Base-by-base conservation (phyloP, 306 rosid species). In the Trichosanthes cucumerina region DNA sequence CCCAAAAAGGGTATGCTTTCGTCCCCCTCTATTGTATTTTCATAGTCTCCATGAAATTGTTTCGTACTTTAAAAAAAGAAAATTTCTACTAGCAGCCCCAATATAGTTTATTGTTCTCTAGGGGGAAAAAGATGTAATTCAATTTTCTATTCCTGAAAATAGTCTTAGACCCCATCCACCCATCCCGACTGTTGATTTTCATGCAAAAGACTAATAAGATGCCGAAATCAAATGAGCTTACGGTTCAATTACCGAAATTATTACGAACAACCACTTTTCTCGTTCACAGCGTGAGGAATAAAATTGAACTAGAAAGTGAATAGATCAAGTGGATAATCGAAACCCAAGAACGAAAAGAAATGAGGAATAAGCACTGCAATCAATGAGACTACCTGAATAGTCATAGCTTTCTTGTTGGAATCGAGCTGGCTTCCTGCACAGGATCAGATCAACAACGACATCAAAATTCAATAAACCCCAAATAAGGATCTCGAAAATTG, bases 341-440 rank as follows among this genome's bases (percentile, higher is more conserved):
- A 44, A 12, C 9, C 75, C 75, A 0, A 68, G 3, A 39, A 68
- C 75, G 21, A n/a, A 68, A 53, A 6, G 23, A 16, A 39, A 68
- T 4, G 52, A 39, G 34, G 11, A 63, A 0, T 16, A n/a, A 10
- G 75, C 33, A 39, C 33, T 39, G 10, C 10, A 68, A 68, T 39
- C 53, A 39, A 68, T 1, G n/a, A 57, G 16, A 78, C 44, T 86
- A 91, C 97, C 94, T 91, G 97, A 53, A 90, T 89, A 10, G 72
- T 4, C 97, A 92, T 88, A 11, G 94, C 95, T 80, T 90, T 92
- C 82, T 92, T 90, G 90, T 92, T 92, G 43, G 92, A 65, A 13
- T 88, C 91, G 58, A 92, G 87, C 87, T 92, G 97, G 82, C 97
- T 92, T 38, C 95, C 95, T 90, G 83, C 80, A 9, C 33, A 47